Base-by-base conservation (phyloP, 139 green algal genomes). In the Picocystis salinarum region DNA sequence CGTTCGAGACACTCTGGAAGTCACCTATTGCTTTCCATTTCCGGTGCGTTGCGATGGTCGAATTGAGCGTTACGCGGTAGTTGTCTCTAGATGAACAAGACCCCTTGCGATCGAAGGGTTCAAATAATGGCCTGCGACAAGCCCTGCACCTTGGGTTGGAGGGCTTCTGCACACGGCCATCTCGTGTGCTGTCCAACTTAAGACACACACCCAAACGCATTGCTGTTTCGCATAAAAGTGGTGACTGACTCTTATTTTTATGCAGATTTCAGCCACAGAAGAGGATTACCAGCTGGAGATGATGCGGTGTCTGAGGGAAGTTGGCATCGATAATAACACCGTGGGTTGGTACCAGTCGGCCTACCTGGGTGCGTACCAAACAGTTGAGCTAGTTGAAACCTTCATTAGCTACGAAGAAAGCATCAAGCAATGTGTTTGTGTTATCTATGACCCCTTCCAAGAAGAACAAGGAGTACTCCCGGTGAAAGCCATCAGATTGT, bases 291-390 rank as follows among this genome's bases (percentile, higher is more conserved):
- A 99, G 77, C 67, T 95, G 33, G 82, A 94, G 25, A 95, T 97
- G 80, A 92, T 99, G 80, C 73, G 82, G 13, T 94, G 83, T 61
- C 54, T 99, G 47, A 61, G 89, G 4, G 88, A 99, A 48, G 74
- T 94, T 33, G 96, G 96, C 48, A 80, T 90, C 2, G 89, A 99
- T 58, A 94, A 93, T 69, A 97, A 99, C 78, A 95, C 76, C n/a
- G 82, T 97, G 0, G 89, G 88, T 24, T 97, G 88, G 88, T 88
- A 94, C 60, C 82, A 93, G 56, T 78, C 63, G 6, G 74, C 73
- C 17, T 67, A 65, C 28, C 56, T 78, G 37, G 77, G 77, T 6
- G 75, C 67, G 19, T 91, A 75, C 67, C 71, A 94, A 42, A 93
- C 83, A 15, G 49, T 86, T 34, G 89, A 97, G 54, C 70, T 99